Percentiles rank a stretch among this genome's conserved stretches.
phyloP scores from a whole-genome alignment of 495 filamentous ascomycete genomes.

The Penicillium turbatum region DNA sequence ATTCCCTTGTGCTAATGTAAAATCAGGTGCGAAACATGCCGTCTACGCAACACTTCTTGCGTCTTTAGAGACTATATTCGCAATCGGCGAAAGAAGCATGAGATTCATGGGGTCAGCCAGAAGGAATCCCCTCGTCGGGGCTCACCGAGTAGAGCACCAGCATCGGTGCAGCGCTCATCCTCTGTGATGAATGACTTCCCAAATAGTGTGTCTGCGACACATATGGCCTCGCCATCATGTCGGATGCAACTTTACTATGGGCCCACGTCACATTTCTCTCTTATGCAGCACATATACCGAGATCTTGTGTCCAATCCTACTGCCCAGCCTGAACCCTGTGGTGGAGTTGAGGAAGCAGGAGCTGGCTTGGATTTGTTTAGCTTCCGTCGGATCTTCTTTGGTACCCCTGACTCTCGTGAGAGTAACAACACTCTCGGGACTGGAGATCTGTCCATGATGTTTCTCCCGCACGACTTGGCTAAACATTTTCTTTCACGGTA shows the following conservation, averaged over 20 bases:
- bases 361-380: conserved; percentile 44
- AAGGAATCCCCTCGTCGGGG: conserved; percentile 8
- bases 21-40: conserved; percentile 37
- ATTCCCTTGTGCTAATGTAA: background rate
- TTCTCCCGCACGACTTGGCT: conserved; percentile 36
- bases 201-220: conserved; percentile 42
- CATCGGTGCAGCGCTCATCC: conserved; percentile 16
- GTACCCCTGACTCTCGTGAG: conserved; percentile 36
- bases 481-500: conserved; percentile 33
- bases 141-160: conserved; percentile 17
- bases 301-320: conserved; percentile 33
- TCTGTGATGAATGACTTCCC: conserved; percentile 32
- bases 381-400: conserved; percentile 45
- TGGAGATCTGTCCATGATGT: conserved; percentile 29
- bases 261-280: conserved; percentile 42
- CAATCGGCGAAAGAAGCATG: conserved; percentile 37
- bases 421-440: conserved; percentile 4
- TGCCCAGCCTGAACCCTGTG: conserved; percentile 21
- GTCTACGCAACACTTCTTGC: conserved; percentile 33
- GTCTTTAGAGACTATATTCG: conserved; percentile 40
- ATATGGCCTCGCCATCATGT: conserved; percentile 43
- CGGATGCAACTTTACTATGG: conserved; percentile 47
- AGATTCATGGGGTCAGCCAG: conserved; percentile 6
- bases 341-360: conserved; percentile 41
- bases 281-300: conserved; percentile 44